Percentiles rank a stretch among this genome's conserved stretches.
Evolutionary conservation across 495 filamentous ascomycete species (phyloP).

Genomic region (Penicillium fimorum): DNA sequence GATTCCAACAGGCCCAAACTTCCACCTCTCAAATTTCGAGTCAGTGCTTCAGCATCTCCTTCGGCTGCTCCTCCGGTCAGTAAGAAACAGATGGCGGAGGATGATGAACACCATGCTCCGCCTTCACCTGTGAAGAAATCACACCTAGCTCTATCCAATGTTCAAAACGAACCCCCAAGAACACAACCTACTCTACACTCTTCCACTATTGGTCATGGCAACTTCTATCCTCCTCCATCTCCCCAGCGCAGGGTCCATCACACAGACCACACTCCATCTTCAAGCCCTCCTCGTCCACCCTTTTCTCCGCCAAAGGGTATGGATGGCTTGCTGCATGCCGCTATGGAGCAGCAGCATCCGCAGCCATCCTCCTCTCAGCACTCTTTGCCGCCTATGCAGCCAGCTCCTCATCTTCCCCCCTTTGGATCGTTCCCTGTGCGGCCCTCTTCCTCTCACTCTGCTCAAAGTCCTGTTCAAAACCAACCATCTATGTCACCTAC

Average conservation of each 20-base stretch:
- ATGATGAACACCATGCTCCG: conserved; percentile 15
- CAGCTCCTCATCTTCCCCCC: conserved; percentile 33
- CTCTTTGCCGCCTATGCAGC: conserved; percentile 33
- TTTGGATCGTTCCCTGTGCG: conserved; percentile 39
- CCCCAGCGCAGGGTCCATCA: conserved; percentile 42
- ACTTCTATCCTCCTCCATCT: conserved; percentile 37
- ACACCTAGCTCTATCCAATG: conserved; percentile 20
- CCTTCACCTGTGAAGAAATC: conserved; percentile 38
- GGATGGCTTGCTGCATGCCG: conserved; percentile 27
- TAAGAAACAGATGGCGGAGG: conserved; percentile 30
- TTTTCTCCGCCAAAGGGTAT: conserved; percentile 40
- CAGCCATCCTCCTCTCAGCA: conserved; percentile 29
- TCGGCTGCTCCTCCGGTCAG: conserved; percentile 24
- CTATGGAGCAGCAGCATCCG: conserved; percentile 26
- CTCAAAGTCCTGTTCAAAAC: conserved; percentile 42
- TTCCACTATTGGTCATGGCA: conserved; percentile 25
- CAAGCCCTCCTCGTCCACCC: conserved; percentile 36
- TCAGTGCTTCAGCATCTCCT: conserved; percentile 54
- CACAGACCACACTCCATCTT: conserved; percentile 26
- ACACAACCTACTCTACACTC: conserved; percentile 24
- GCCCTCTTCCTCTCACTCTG: conserved; percentile 48
- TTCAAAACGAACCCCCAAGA: conserved; percentile 21
- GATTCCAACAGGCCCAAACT: conserved; percentile 66
- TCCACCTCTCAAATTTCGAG: conserved; percentile 64
- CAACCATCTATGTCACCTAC: conserved; percentile 51